Base-by-base conservation (phyloP, 139 green algal species). In the Pseudopediastrum boryanum region DNA sequence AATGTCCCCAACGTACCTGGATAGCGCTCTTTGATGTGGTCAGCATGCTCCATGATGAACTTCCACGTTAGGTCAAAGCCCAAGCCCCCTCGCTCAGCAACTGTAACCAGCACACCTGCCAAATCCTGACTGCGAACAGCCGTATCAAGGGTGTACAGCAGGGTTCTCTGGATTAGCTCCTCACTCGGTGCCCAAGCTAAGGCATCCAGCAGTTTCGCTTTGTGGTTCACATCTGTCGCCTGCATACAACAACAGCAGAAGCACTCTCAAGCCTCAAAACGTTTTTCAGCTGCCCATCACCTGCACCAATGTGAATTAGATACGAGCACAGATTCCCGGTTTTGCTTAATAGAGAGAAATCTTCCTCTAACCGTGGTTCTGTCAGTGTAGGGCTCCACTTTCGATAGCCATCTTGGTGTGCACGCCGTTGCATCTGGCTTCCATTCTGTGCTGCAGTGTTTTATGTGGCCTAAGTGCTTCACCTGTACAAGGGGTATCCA, bases 31-130 rank as follows among this genome's bases (percentile, higher is more conserved):
- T 82, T 5, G 33, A 86, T 74, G 23, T 72, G 38, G n/a, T 64
- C 61, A 0, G 64, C 44, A 25, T 61, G 41, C n/a, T 43, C 35
- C 1, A 81, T 36, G 3, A 86, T 48, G 54, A 86, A 86, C 39
- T 83, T 29, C 82, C 82, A 86, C 7, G 82, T 83, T 31, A 73
- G 27, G 68, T 65, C 56, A 44, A 75, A 70, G 8, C 75, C 52
- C 21, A 65, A 13, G 27, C 82, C 82, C 19, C 82, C 76, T 13
- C 73, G 76, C 35, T 21, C 27, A 43, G 61, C 82, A 21, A 85
- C 43, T 8, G 21, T 19, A 7, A 52, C n/a, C 35, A 86, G 51
- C 29, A 86, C 38, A 5, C 23, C 19, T 2, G 48, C 54, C 27
- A 86, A 36, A 56, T 86, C 81, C 50, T 83, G 73, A 29, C 21